phyloP scores from a whole-genome alignment of 441 rosid species.

The Manihot esculenta region DNA sequence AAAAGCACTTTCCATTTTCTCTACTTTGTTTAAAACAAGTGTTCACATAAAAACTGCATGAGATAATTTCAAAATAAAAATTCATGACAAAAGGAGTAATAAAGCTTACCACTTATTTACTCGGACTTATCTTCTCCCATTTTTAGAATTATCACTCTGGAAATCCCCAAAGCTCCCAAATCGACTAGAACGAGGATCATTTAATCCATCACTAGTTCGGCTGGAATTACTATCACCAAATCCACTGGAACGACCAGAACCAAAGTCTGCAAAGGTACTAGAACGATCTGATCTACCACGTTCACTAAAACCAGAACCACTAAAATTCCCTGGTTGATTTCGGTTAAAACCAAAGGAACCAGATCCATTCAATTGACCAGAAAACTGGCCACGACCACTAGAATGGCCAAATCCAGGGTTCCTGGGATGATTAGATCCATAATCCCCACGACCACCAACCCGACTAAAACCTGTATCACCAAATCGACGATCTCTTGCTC shows the following conservation, averaged over 20 bases:
- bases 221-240: conserved; percentile 31
- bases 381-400: conserved; percentile 39
- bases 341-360: conserved; percentile 33
- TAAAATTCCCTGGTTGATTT: conserved; percentile 39
- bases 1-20: not conserved
- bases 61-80: not conserved
- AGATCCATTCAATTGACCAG: conserved; percentile 32
- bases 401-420: conserved; percentile 43
- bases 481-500: conserved; percentile 42
- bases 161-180: conserved; percentile 33
- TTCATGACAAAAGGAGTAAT: not conserved
- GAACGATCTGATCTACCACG: conserved; percentile 41
- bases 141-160: not conserved
- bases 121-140: conserved; percentile 4
- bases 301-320: conserved; percentile 37
- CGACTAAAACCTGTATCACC: conserved; percentile 48
- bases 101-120: conserved; percentile 15
- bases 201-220: conserved; percentile 10
- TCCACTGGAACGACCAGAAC: conserved; percentile 36
- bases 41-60: not conserved
- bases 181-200: conserved; percentile 25
- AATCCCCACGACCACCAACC: conserved; percentile 38
- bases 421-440: conserved; percentile 42
- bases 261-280: conserved; percentile 48
- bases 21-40: not conserved